Evolutionary conservation across 2,329 filamentous ascomycete species (phyloP).

Genomic region (Rasamsonia emersonii): DNA sequence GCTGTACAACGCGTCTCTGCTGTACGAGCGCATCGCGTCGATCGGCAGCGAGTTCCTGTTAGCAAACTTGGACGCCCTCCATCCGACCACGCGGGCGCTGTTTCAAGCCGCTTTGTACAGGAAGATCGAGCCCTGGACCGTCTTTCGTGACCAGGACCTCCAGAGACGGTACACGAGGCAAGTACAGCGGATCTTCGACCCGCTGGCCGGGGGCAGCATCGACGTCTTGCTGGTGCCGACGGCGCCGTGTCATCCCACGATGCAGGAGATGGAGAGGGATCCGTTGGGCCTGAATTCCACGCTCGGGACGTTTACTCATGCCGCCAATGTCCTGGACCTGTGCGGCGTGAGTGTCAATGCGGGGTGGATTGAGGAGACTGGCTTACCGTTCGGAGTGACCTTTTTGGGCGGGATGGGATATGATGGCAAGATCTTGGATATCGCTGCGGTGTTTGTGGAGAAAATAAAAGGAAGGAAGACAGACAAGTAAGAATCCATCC

Average conservation of each 20-base stretch:
- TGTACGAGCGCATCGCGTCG: neutral
- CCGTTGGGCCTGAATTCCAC: constrained; percentile 48
- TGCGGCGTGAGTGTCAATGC: neutral
- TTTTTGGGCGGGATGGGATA: neutral
- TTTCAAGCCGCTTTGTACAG: neutral
- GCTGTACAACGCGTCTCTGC: neutral
- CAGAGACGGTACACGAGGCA: neutral
- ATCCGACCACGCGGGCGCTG: neutral
- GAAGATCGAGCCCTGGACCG: neutral
- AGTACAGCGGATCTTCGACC: neutral
- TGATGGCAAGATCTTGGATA: neutral
- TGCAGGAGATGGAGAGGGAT: constrained; percentile 43
- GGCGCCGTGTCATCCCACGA: constrained; percentile 43
- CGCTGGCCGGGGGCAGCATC: neutral
- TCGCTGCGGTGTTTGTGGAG: neutral
- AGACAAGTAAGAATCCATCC: no score
- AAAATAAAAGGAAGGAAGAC: neutral
- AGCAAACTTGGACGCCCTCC: neutral
- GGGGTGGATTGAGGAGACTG: neutral
- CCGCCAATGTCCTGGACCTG: constrained; percentile 54
- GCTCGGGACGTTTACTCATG: constrained; percentile 51
- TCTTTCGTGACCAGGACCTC: neutral
- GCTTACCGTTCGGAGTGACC: neutral
- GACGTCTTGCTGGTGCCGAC: constrained; percentile 49
- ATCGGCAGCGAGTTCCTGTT: neutral